Percentiles rank a stretch among this genome's conserved stretches.
phyloP scores from a whole-genome alignment of 2,329 filamentous ascomycete genomes.

The Fusarium euwallaceae region DNA sequence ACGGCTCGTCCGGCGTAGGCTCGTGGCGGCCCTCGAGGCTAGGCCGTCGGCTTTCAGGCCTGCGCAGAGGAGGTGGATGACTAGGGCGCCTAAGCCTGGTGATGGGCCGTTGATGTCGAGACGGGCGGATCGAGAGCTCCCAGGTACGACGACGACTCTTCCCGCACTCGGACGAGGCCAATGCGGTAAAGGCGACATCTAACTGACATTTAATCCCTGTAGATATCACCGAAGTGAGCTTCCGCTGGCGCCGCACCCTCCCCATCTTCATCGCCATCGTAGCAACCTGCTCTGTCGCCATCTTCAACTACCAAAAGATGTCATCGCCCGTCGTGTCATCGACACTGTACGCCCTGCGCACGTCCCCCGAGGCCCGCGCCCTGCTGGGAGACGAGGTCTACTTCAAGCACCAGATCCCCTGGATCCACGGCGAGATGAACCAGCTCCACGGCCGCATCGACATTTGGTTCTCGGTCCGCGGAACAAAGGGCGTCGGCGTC shows the following conservation, averaged over 20 bases:
- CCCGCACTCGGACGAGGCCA: background rate
- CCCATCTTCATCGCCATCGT: constrained; percentile 85
- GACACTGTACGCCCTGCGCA: constrained; percentile 92
- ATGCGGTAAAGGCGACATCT: background rate
- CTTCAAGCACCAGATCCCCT: constrained; percentile 82
- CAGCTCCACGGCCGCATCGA: constrained; percentile 93
- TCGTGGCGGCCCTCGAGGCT: constrained; percentile 42
- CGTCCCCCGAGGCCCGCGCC: constrained; percentile 79
- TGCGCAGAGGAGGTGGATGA: constrained; percentile 61
- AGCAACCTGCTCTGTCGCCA: constrained; percentile 79
- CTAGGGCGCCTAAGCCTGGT: constrained; percentile 69
- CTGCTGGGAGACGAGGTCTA: constrained; percentile 89
- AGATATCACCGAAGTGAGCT: constrained; percentile 60
- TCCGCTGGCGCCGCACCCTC: constrained; percentile 78
- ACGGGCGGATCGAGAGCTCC: constrained; percentile 74
- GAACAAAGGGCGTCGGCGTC: constrained; percentile 75
- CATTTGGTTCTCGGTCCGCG: constrained; percentile 88
- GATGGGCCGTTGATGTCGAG: constrained; percentile 76
- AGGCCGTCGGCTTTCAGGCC: constrained; percentile 29
- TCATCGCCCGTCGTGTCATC: constrained; percentile 88
- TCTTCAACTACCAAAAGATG: constrained; percentile 99
- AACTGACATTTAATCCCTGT: background rate
- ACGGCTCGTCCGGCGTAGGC: constrained; percentile 43
- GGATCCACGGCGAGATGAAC: constrained; percentile 90
- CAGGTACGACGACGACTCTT: constrained; percentile 58